Evolutionary conservation across 1,139 yeast species (phyloP).

Genomic region (Suhomyces ambrosiae): DNA sequence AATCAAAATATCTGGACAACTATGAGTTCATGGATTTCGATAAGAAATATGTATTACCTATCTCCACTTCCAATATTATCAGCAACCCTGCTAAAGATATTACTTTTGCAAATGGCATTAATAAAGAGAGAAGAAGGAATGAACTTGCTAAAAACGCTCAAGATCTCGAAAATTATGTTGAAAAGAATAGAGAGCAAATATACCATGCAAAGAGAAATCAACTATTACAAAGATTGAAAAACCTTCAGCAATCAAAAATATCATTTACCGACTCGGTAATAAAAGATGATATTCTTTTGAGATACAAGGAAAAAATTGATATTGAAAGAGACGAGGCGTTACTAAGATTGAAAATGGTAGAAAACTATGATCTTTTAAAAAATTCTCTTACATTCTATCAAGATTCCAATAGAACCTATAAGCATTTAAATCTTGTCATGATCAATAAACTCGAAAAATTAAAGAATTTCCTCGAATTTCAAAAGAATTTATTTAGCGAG

Average conservation of each 20-base stretch:
- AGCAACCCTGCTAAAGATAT: constrained; percentile 23
- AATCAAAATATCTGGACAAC: constrained; percentile 1
- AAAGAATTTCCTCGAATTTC: constrained; percentile 44
- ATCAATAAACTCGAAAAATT: constrained; percentile 43
- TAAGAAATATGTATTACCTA: constrained; percentile 4
- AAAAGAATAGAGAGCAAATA: constrained; percentile 21
- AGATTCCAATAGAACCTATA: constrained; percentile 42
- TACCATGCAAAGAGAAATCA: constrained; percentile 27
- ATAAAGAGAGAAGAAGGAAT: constrained; percentile 29
- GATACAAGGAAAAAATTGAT: constrained; percentile 36
- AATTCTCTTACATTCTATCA: constrained; percentile 39
- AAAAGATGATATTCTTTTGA: constrained; percentile 34
- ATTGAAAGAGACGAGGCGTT: constrained; percentile 42
- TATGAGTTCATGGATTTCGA: neutral
- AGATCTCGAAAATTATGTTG: constrained; percentile 21
- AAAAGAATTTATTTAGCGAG: constrained; percentile 31
- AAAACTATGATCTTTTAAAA: constrained; percentile 39
- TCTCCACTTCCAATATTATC: constrained; percentile 11
- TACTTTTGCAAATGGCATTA: constrained; percentile 26
- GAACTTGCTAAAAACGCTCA: constrained; percentile 22
- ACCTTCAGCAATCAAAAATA: constrained; percentile 31
- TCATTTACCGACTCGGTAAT: constrained; percentile 24
- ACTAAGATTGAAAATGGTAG: constrained; percentile 34
- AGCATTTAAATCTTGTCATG: constrained; percentile 31
- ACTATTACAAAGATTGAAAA: constrained; percentile 29